Evolutionary conservation across 805 yeast genomes (phyloP).

Genomic region (Kregervanrija pseudodelftensis): DNA sequence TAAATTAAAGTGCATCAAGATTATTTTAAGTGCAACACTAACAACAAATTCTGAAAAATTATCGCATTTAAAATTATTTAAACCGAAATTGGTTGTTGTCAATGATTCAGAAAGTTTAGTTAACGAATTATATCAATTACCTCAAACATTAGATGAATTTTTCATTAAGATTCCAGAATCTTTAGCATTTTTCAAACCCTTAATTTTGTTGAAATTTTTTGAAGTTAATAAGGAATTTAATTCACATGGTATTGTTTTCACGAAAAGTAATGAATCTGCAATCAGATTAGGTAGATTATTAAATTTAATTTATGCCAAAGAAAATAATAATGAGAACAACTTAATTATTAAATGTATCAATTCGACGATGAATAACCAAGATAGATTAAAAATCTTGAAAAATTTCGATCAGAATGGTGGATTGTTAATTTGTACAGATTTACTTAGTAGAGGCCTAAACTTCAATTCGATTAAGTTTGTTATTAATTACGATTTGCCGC

Average conservation of each 20-base stretch:
- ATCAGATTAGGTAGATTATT: conserved; percentile 68
- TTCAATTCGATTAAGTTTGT: conserved; percentile 63
- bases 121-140: conserved; percentile 55
- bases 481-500: conserved; percentile 85
- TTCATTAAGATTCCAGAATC: conserved; percentile 23
- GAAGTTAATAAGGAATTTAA: conserved; percentile 21
- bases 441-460: conserved; percentile 95
- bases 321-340: conserved; percentile 11
- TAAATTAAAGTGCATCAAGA: conserved; percentile 41
- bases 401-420: conserved; percentile 47
- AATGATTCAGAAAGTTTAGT: conserved; percentile 41
- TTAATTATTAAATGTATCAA: conserved; percentile 43
- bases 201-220: conserved; percentile 56
- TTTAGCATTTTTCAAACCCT: conserved; percentile 56
- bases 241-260: conserved; percentile 49
- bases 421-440: conserved; percentile 71
- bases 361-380: conserved; percentile 45
- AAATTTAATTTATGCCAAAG: conserved; percentile 28
- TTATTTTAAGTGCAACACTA: conserved; percentile 87
- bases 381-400: conserved; percentile 50
- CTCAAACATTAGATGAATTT: conserved; percentile 37
- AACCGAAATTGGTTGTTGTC: conserved; percentile 70
- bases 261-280: conserved; percentile 79
- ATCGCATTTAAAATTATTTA: conserved; percentile 57
- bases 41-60: conserved; percentile 89